Evolutionary conservation across 139 green algal genomes (phyloP), one percentile per base, ranked within the genome.

Genomic region (Picochlorum costavermella): DNA sequence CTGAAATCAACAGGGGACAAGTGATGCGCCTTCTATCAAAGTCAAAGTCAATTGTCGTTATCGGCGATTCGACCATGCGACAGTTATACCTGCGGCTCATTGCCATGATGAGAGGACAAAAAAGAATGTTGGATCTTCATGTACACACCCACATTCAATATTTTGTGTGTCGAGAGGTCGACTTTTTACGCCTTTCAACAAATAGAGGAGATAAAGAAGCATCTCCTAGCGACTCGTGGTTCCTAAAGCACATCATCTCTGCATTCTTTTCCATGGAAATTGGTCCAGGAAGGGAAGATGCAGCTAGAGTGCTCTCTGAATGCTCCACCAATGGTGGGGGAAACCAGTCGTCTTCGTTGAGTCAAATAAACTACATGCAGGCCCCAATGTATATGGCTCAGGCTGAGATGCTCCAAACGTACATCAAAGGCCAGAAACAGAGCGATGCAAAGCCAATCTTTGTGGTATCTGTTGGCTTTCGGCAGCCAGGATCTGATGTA

Each of bases 61-160:
- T 64, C 12, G 58, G 58, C 1, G 58, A 64, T 50, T 64, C 58
- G 40, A 64, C 58, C 20, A 64, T 64, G 58, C 20, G 58, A 29
- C 58, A 64, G 25, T n/a, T 31, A 17, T 64, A 44, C 10, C 14
- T 64, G 6, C 57, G 58, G 12, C n/a, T 64, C 3, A 31, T 64
- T 29, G 40, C 58, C 8, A 59, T 64, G 58, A 64, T 64, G 58
- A 16, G 58, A 51, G 58, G 58, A 17, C 58, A 64, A 28, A 29
- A 59, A 6, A 29, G 58, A 28, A 17, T 64, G 17, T 5, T 64
- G 5, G 58, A 64, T 28, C 20, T 17, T 9, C 58, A 64, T 51
- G 43, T 64, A 16, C 58, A 64, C 30, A 64, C 58, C 6, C 58
- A 64, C 25, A 31, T 31, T 26, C 58, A 64, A 31, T 64, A 64